Base-by-base conservation (phyloP, 305 asterid species). In the Fraxinus velutina region DNA sequence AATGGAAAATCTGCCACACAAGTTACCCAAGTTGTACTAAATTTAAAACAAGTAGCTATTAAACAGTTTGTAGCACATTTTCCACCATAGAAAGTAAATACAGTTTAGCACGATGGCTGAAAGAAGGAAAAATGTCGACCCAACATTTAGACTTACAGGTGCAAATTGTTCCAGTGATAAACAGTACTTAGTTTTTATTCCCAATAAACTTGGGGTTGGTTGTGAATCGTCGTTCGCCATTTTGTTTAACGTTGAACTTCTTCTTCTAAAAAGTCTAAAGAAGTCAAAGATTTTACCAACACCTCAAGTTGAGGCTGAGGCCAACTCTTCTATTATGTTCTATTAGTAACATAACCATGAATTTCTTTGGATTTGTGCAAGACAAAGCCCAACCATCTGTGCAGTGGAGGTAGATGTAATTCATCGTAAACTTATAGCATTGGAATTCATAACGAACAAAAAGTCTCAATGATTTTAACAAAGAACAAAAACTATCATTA, bases 1-100 rank as follows among this genome's bases (percentile, higher is more conserved):
- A 92, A 87, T 34, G 92, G 92, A 80, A 95, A 93, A 87, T 93
- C 98, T 93, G 93, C 92, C 81, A 83, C 17, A 78, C 47, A 24
- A 33, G 70, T 74, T 79, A 47, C 29, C 57, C 77, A 82, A 62
- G 68, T 81, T 27, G 10, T 33, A 74, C 22, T 13, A 27, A 10
- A 9, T 15, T 34, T 55, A 6, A 52, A 75, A 64, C 30, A 21
- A 4, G 52, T 10, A 21, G 33, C 33, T 22, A 62, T 7, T 13
- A 21, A 62, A 22, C 4, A 34, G 78, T 33, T 66, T 76, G 1
- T 13, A 73, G 32, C 77, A 73, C 47, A 33, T 33, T 36, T 73
- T 36, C 21, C 15, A 19, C 47, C 27, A 55, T 52, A 12, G 27
- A 1, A 0, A 55, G 66, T 55, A 17, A 1, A 55, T 19, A 55